These are phyloP conservation scores for Sugiyamaella sp. DNA, from an alignment of 1,139 yeast species.

Conservation along the genomic window DNA sequence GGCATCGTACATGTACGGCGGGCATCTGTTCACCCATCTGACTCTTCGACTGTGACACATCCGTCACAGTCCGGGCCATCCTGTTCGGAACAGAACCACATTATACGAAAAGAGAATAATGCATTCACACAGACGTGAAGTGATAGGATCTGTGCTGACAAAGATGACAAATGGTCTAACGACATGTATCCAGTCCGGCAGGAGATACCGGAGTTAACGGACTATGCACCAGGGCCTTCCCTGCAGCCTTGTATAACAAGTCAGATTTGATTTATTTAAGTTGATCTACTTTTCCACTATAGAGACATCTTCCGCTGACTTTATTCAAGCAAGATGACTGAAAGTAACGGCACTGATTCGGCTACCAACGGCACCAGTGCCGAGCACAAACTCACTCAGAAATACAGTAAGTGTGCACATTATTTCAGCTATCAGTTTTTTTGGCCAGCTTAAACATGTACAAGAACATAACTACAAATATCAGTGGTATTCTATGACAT, in stretches of 20 bases:
- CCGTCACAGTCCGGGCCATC: too few species aligned
- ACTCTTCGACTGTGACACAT: too few species aligned
- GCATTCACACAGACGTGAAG: too few species aligned
- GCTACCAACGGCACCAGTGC: neutral
- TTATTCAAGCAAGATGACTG: neutral
- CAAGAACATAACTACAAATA: too few species aligned
- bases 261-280: slow-evolving; percentile 2
- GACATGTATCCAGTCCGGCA: neutral
- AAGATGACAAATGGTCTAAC: neutral
- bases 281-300: neutral
- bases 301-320: neutral
- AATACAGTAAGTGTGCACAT: neutral
- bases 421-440: too few species aligned
- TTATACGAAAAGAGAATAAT: too few species aligned
- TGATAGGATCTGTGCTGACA: too few species aligned
- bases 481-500: too few species aligned
- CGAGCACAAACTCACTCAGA: neutral
- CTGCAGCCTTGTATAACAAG: slow-evolving; percentile 11
- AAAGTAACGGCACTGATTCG: neutral
- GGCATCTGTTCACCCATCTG: too few species aligned
- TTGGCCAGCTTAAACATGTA: too few species aligned
- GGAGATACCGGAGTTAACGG: slow-evolving; percentile 17
- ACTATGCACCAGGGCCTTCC: neutral
- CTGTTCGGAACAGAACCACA: too few species aligned
- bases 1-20: too few species aligned